A percentile compares a stretch with the other conserved stretches of the same genome.
These are phyloP conservation scores for Priceomyces castillae DNA, from an alignment of 805 yeast species.

Conservation along the genomic window DNA sequence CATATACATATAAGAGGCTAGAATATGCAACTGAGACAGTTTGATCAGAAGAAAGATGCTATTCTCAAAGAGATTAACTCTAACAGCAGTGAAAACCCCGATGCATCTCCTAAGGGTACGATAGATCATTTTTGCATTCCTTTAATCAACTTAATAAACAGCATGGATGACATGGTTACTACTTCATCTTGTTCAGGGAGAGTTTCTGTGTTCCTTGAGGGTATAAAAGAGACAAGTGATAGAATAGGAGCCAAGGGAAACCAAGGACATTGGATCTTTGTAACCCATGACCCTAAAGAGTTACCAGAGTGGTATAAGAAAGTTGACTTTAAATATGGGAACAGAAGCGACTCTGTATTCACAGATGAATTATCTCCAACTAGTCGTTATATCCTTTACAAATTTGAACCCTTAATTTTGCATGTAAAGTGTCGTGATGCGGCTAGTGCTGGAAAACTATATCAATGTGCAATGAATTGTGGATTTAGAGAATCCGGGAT, in stretches of 20 bases:
- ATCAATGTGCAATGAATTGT: constrained; percentile 72
- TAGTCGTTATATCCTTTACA: constrained; percentile 62
- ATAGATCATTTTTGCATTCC: constrained; percentile 76
- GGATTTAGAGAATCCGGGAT: constrained; percentile 89
- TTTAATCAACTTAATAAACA: constrained; percentile 64
- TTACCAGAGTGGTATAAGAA: constrained; percentile 49
- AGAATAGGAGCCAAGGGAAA: constrained; percentile 80
- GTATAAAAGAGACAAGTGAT: constrained; percentile 42
- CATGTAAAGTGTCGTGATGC: constrained; percentile 76
- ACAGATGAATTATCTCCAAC: constrained; percentile 7
- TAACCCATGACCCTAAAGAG: constrained; percentile 59
- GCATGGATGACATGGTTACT: constrained; percentile 67
- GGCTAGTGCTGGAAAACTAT: constrained; percentile 56
- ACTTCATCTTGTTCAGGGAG: constrained; percentile 90
- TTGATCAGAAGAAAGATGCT: constrained; percentile 61
- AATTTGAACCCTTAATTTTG: constrained; percentile 81
- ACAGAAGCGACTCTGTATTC: constrained; percentile 1
- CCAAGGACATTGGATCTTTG: constrained; percentile 81
- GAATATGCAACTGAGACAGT: constrained; percentile 44
- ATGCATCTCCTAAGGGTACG: constrained; percentile 84
- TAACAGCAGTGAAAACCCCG: constrained; percentile 45
- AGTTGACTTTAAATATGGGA: constrained; percentile 18
- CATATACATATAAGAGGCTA: background rate
- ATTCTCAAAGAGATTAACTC: constrained; percentile 52
- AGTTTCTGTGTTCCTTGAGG: constrained; percentile 79